These are phyloP conservation scores for Vicia faba DNA, from an alignment of 306 rosid genomes.

Conservation along the genomic window DNA sequence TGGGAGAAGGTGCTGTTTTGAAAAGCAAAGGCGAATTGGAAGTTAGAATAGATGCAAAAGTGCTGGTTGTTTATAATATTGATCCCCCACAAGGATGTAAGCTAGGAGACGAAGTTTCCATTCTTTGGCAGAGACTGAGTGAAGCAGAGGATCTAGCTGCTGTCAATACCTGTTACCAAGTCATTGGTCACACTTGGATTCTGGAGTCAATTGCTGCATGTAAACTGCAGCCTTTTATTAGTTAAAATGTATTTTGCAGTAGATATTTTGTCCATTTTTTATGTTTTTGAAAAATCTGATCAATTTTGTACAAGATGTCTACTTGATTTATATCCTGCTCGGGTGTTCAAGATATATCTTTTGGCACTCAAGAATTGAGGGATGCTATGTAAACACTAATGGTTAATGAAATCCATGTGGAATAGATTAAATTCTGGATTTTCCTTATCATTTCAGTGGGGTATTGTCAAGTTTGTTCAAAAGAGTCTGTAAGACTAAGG, in stretches of 20 bases:
- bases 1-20: conserved; percentile 69
- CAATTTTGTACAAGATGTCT: conserved; percentile 33
- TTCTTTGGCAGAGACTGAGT: conserved; percentile 75
- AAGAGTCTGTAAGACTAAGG: neutral
- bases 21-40: conserved; percentile 54
- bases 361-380: neutral
- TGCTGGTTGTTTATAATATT: conserved; percentile 71
- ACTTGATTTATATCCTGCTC: conserved; percentile 18
- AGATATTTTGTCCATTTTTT: neutral
- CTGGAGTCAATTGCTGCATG: conserved; percentile 82
- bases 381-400: neutral
- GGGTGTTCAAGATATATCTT: neutral
- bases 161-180: conserved; percentile 50
- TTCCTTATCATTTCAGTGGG: neutral
- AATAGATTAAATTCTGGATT: neutral
- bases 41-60: conserved; percentile 39
- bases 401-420: neutral
- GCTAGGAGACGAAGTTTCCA: conserved; percentile 84
- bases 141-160: conserved; percentile 85
- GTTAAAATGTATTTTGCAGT: conserved; percentile 39
- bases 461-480: neutral
- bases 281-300: neutral
- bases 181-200: conserved; percentile 84
- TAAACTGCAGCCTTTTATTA: conserved; percentile 62
- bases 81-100: conserved; percentile 76